Evolutionary conservation across 768 basidiomycete species (phyloP).

Genomic region (Termitomyces sp.): DNA sequence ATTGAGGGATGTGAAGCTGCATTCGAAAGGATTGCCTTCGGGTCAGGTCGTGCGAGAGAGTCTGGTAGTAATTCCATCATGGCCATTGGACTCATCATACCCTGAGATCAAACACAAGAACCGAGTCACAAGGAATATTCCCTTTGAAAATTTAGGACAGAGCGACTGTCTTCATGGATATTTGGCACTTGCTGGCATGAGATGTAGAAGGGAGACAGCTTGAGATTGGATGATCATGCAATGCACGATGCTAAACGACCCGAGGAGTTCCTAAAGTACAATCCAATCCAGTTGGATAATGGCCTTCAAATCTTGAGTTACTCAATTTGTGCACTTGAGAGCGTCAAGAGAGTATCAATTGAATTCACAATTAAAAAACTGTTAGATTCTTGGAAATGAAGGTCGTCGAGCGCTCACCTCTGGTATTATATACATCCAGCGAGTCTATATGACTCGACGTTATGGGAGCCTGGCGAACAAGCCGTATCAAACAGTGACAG

Average conservation of each 20-base stretch:
- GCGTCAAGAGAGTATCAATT: not conserved
- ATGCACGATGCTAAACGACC: not conserved
- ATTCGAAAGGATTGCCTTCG: not conserved
- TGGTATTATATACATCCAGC: slow-evolving; percentile 3
- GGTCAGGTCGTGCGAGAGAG: not conserved
- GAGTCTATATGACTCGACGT: not conserved
- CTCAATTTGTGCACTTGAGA: not conserved
- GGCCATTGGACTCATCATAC: not conserved
- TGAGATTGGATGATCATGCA: not conserved
- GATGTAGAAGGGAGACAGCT: not conserved
- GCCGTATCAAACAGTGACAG: not conserved
- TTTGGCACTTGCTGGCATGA: not conserved
- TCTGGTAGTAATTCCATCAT: not conserved
- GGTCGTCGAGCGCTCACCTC: not conserved
- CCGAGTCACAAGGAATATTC: not conserved
- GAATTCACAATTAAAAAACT: not conserved
- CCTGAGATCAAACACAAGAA: not conserved
- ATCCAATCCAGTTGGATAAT: not conserved
- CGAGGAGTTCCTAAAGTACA: not conserved
- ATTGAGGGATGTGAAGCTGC: slow-evolving; percentile 6
- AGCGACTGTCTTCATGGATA: slow-evolving; percentile 1
- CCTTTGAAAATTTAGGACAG: slow-evolving; percentile 7
- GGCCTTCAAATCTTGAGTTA: not conserved
- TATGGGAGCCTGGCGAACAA: not conserved
- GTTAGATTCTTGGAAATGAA: not conserved